Base-by-base conservation (phyloP, 352 stramenopile genomes). In the Phytophthora macrochlamydospora region DNA sequence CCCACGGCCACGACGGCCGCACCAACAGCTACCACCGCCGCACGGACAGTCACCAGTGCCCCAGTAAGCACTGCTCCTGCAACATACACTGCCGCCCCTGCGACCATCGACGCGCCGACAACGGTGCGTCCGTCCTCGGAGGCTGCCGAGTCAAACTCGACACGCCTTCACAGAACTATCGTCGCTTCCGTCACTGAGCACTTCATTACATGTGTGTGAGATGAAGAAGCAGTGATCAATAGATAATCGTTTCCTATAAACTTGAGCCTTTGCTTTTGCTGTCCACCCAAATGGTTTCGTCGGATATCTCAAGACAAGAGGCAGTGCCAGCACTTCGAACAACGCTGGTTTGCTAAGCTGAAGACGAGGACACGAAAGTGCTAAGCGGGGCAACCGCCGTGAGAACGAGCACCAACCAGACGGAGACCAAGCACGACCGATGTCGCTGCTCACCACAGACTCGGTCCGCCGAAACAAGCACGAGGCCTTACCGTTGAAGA, bases 1-100 rank as follows among this genome's bases (percentile, higher is more conserved):
- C 29, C 59, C 11, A 65, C 38, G 2, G 30, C 42, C 1, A 35
- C 68, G 3, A 45, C 37, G n/a, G n/a, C n/a, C n/a, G n/a, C n/a
- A n/a, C n/a, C n/a, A n/a, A n/a, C n/a, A n/a, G n/a, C n/a, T n/a
- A n/a, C n/a, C n/a, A n/a, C 18, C 18, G 18, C 18, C 18, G 18
- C 18, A 24, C 18, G 0, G 18, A 24, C 18, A 24, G 18, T 24
- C 18, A 24, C 18, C 18, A 24, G 18, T 24, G 18, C 18, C 18
- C 18, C 18, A 24, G 18, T 24, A 24, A 24, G 18, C 18, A 24
- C 18, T 24, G 18, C 18, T 24, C 18, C 18, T 24, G 18, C 18
- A 24, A 24, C 18, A 24, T 24, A 24, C 18, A 24, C 18, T 24
- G 18, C 18, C 18, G 18, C 8, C 12, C 13, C 14, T 24, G 43